A percentile compares a stretch with the other conserved stretches of the same genome.
Evolutionary conservation across 495 filamentous ascomycete genomes (phyloP).

Genomic region (Xanthoparmelia taractica): DNA sequence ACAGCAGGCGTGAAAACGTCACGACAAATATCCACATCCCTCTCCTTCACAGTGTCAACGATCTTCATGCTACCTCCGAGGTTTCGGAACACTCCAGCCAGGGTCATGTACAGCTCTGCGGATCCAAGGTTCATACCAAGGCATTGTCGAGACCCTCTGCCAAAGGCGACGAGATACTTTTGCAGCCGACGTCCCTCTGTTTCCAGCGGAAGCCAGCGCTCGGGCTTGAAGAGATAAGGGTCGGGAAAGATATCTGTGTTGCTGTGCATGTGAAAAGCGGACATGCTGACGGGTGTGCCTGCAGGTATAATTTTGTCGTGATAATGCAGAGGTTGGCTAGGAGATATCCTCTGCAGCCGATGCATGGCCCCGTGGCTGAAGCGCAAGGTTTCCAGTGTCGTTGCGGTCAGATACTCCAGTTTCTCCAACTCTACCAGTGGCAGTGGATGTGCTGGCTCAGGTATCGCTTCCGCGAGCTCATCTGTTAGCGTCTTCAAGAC

Average conservation of each 20-base stretch:
- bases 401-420: not conserved
- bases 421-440: not conserved
- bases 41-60: not conserved
- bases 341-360: slow-evolving; percentile 33
- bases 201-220: slow-evolving; percentile 27
- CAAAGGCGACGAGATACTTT: slow-evolving; percentile 20
- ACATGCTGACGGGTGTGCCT: not conserved
- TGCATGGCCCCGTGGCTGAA: slow-evolving; percentile 31
- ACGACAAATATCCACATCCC: not conserved
- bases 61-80: not conserved
- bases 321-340: slow-evolving; percentile 32
- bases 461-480: too few species aligned
- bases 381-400: not conserved
- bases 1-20: not conserved
- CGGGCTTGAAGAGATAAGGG: slow-evolving; percentile 21
- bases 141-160: not conserved
- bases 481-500: too few species aligned
- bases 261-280: slow-evolving; percentile 9
- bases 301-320: not conserved
- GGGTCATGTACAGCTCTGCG: not conserved
- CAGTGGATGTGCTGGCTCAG: too few species aligned
- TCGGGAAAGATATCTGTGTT: slow-evolving; percentile 18
- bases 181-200: slow-evolving; percentile 12
- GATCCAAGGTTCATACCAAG: not conserved
- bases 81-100: not conserved